Base-by-base conservation (phyloP, 306 rosid species). In the Medicago ruthenica region DNA sequence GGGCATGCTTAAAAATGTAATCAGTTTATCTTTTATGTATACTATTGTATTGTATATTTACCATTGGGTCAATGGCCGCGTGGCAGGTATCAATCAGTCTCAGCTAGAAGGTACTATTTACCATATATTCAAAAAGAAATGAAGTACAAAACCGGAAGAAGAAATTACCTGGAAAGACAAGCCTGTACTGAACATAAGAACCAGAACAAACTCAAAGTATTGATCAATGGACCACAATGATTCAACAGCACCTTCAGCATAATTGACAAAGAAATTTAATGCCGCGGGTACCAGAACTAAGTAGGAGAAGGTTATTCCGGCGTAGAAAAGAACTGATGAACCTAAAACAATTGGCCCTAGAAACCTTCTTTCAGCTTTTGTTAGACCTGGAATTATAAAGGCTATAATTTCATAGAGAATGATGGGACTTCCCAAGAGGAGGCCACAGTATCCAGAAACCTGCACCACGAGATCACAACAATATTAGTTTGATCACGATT, bases 371-470 rank as follows among this genome's bases (percentile, higher is more conserved):
- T 95, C 98, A 8, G 84, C 41, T 84, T 20, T 92, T 4, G 99
- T 95, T 70, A 95, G 86, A 6, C 97, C 99, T 18, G 98, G 98
- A 80, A 95, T 88, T 78, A 95, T 84, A 82, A 92, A 95, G 59
- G 93, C 93, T 83, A 95, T 95, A 57, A 92, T 79, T 88, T 95
- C 99, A 15, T 95, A 95, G 15, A 95, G 89, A 76, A 95, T 86
- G 80, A 95, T 7, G n/a, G 99, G 99, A 83, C 97, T 95, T 84
- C 97, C 99, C 63, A 92, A 57, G 58, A 95, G 96, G 59, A 95
- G 86, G 78, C 99, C 99, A 71, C 97, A 95, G 74, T 92, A 95
- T 59, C 99, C 99, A 68, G 99, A 95, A 59, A 95, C 99, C 99
- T 95, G 89, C 81, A 84, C 51, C 39, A 75, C 70, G 79, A 6